Evolutionary conservation across 2,329 filamentous ascomycete species (phyloP), one percentile per base, ranked within the genome.

Genomic region (Sphaerulina populicola): DNA sequence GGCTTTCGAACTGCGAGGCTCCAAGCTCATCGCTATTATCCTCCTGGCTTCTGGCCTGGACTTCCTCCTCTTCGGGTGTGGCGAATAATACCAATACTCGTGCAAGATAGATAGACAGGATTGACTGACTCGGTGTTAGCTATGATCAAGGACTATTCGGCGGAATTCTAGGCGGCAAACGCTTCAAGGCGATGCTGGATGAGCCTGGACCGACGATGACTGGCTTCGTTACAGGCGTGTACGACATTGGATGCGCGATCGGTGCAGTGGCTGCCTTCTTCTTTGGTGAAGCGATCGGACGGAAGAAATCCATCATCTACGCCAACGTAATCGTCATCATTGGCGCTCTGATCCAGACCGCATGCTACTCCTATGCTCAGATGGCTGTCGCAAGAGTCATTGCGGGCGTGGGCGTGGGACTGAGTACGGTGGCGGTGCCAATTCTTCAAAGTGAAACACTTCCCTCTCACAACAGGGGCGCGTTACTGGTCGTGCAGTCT

Each of bases 111-210:
- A 6, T 7, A 9, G 44, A 18, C 45, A 12, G 10, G 21, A 42
- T 33, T 6, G 12, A 23, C 40, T 46, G 38, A 44, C 18, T 11
- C 3, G 10, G 2, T 12, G 4, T 11, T 11, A 52, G 45, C 47
- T 60, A 62, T 51, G 60, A 63, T 37, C 62, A 64, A 54, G 62
- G 62, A 14, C 56, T 65, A 10, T 62, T 65, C 44, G 62, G 60
- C 12, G 62, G 62, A 5, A 63, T 64, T 42, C 50, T 65, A 18
- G 57, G 60, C n/a, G 62, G 62, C 39, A 35, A 55, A 23, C 47
- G 61, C 31, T 65, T 65, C 53, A 57, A 59, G 33, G 50, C 58
- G 4, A 64, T 63, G 61, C 60, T 65, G 8, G 61, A 56, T 3
- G 43, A 62, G 27, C 61, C 60, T 11, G 46, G 39, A 15, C 51